Evolutionary conservation across 257 asterid genomes (phyloP).

Genomic region (Nicotiana benthamiana): DNA sequence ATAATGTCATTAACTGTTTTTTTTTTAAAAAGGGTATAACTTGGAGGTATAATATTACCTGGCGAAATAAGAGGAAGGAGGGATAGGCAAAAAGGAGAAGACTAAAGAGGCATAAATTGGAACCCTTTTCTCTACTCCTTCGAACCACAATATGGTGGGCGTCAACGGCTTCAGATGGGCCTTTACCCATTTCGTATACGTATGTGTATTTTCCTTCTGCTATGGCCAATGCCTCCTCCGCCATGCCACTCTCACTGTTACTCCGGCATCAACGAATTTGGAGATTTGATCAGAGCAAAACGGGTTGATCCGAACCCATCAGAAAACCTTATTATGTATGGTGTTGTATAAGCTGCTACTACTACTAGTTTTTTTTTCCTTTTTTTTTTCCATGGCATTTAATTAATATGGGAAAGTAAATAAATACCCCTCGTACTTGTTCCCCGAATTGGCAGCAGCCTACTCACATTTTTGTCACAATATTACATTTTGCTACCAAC

Average conservation of each 20-base stretch:
- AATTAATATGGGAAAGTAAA: too few relatives aligned
- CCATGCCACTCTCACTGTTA: conserved; percentile 18
- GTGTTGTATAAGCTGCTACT: too few relatives aligned
- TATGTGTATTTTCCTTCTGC: conserved; percentile 44
- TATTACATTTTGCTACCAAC: too few relatives aligned
- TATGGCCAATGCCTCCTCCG: conserved; percentile 24
- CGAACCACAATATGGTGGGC: conserved; percentile 52
- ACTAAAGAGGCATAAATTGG: conserved; percentile 24
- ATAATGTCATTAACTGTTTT: too few relatives aligned
- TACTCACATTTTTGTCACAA: too few relatives aligned
- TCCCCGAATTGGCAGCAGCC: too few relatives aligned
- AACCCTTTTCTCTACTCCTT: conserved; percentile 23
- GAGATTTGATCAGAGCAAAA: not conserved
- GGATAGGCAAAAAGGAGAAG: conserved; percentile 24
- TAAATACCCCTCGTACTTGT: too few relatives aligned
- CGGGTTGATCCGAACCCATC: not conserved
- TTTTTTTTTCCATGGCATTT: too few relatives aligned
- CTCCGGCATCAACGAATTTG: not conserved
- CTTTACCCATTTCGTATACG: conserved; percentile 38
- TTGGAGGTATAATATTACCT: conserved; percentile 28
- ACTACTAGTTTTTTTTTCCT: too few relatives aligned
- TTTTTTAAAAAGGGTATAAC: too few relatives aligned
- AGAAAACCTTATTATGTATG: not conserved
- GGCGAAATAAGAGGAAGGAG: conserved; percentile 26
- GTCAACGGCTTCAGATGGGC: conserved; percentile 52